These are phyloP conservation scores for Ampelocalamus luodianensis DNA, from an alignment of 176 grass and related monocot genomes.

Conservation along the genomic window DNA sequence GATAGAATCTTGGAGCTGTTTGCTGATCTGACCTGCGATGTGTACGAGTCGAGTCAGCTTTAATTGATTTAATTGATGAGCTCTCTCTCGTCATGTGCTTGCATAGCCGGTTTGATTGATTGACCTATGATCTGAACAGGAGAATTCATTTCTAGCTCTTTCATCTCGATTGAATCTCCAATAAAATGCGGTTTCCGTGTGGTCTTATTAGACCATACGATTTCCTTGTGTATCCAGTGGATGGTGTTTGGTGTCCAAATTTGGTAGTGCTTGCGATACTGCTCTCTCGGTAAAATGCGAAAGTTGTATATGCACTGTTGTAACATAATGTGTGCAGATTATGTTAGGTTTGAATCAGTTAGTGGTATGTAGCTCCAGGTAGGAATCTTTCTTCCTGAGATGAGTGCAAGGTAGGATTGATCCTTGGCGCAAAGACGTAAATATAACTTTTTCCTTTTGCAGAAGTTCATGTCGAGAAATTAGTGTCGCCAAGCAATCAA, in stretches of 20 bases:
- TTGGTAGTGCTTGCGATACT: not conserved
- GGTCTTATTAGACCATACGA: not conserved
- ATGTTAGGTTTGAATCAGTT: not conserved
- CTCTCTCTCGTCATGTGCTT: not conserved
- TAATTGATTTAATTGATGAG: not conserved
- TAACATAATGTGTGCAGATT: not conserved
- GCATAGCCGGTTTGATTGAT: not conserved
- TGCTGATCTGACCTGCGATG: not conserved
- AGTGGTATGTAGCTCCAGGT: too few species aligned
- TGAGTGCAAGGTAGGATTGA: too few species aligned
- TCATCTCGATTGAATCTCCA: not conserved
- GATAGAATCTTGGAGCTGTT: not conserved
- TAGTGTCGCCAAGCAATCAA: too few species aligned
- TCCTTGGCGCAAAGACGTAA: too few species aligned
- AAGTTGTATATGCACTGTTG: not conserved
- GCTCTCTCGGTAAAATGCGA: not conserved
- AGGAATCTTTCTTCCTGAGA: too few species aligned
- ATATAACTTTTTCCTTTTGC: too few species aligned
- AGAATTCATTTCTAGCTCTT: not conserved
- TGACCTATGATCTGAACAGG: not conserved
- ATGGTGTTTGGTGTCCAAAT: not conserved
- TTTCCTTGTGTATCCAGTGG: not conserved
- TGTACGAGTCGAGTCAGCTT: not conserved
- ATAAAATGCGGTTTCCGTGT: too few species aligned
- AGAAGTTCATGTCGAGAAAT: too few species aligned